Conservation (phyloP, 129 eudicot genomes). For the Tagetes patula region DNA sequence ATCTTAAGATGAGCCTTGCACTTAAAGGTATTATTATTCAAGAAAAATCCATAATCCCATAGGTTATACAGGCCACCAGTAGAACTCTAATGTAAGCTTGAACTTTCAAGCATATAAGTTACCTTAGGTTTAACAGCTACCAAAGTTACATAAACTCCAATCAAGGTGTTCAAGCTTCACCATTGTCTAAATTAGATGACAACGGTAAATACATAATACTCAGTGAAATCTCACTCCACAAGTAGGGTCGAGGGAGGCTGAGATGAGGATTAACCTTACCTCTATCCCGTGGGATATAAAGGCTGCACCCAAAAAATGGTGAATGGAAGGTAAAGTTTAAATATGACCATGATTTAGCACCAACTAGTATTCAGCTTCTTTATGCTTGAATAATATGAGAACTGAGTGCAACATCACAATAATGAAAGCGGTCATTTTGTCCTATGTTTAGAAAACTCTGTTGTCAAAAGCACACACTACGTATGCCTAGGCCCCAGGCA, state of each 20-base stretch:
- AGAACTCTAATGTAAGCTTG: background rate
- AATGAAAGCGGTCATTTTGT: background rate
- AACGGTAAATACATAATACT: no score
- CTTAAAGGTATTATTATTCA: slow-evolving; percentile 10
- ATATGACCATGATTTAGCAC: background rate
- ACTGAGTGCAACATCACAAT: background rate
- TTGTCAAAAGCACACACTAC: no score
- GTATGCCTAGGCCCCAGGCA: no score
- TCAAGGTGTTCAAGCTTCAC: slow-evolving; percentile 6
- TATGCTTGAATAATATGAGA: slow-evolving; percentile 8
- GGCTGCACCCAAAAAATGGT: no score
- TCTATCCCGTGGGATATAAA: no score
- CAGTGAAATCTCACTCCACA: no score
- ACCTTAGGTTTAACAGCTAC: background rate
- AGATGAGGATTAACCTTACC: no score
- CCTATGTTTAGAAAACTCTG: background rate
- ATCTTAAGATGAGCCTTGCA: background rate
- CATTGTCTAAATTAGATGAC: background rate
- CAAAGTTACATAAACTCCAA: background rate
- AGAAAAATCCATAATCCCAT: background rate
- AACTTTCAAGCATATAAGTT: background rate
- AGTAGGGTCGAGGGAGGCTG: no score
- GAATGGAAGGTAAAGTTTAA: no score
- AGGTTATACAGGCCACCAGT: background rate
- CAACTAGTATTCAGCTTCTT: background rate